A percentile compares a stretch with the other conserved stretches of the same genome.
Conservation (phyloP, 257 asterid species). For the Agastache rugosa region DNA sequence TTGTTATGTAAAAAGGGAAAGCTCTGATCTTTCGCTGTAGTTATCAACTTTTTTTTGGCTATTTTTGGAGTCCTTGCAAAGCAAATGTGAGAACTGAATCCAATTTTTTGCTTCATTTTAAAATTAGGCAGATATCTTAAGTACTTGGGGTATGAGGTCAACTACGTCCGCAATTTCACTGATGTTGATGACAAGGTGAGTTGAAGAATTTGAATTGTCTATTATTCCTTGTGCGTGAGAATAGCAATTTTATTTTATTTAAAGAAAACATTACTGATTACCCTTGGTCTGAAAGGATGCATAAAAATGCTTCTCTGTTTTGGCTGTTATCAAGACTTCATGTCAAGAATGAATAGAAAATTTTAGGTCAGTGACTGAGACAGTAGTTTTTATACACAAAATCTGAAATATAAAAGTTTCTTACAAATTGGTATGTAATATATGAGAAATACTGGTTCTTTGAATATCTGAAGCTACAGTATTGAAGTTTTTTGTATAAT, state of each 20-base stretch:
- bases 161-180: slow-evolving; percentile 93
- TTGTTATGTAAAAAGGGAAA: slow-evolving; percentile 16
- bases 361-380: not conserved
- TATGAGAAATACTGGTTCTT: slow-evolving; percentile 7
- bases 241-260: too few relatives aligned
- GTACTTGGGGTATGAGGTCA: slow-evolving; percentile 90
- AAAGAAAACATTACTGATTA: too few relatives aligned
- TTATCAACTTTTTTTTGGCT: slow-evolving; percentile 12
- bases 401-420: slow-evolving; percentile 8
- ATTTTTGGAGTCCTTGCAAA: slow-evolving; percentile 11
- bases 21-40: slow-evolving; percentile 21
- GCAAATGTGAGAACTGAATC: slow-evolving; percentile 34
- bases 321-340: not conserved
- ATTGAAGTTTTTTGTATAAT: not conserved
- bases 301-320: slow-evolving; percentile 4
- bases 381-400: not conserved
- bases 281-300: slow-evolving; percentile 2
- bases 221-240: slow-evolving; percentile 7
- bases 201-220: not conserved
- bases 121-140: slow-evolving; percentile 89
- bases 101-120: slow-evolving; percentile 34
- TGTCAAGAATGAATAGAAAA: not conserved
- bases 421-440: slow-evolving; percentile 1
- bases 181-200: slow-evolving; percentile 98
- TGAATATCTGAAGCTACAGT: slow-evolving; percentile 18